Conservation (phyloP, 2,329 filamentous ascomycete genomes). For the Colletotrichum salicis region DNA sequence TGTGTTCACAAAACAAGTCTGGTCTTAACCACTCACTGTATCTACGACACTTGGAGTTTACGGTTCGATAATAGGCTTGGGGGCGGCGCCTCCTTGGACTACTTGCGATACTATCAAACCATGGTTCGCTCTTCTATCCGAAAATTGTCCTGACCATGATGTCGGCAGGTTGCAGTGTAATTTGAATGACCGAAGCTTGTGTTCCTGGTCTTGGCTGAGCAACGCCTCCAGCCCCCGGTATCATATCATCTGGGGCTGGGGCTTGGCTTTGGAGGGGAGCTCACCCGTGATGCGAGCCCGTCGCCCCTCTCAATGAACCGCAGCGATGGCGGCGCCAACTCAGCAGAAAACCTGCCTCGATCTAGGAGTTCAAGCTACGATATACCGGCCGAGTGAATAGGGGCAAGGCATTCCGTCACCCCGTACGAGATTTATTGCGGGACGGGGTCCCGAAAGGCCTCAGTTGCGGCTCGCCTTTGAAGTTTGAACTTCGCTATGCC, state of each 20-base stretch:
- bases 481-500: background rate
- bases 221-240: background rate
- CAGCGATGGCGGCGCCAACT: background rate
- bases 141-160: background rate
- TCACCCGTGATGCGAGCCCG: background rate
- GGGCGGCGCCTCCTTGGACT: slow-evolving; percentile 18
- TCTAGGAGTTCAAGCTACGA: slow-evolving; percentile 8
- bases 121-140: slow-evolving; percentile 5
- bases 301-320: slow-evolving; percentile 18
- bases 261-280: slow-evolving; percentile 7
- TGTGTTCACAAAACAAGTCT: slow-evolving; percentile 15
- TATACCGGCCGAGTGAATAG: background rate
- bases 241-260: background rate
- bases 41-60: slow-evolving; percentile 21
- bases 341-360: slow-evolving; percentile 1
- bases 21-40: slow-evolving; percentile 23
- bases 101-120: background rate
- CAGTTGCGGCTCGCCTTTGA: background rate
- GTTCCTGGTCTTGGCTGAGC: slow-evolving; percentile 22
- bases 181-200: slow-evolving; percentile 1
- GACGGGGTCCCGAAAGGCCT: slow-evolving; percentile 4
- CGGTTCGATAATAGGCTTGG: slow-evolving; percentile 5
- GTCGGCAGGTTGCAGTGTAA: background rate
- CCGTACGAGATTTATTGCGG: background rate
- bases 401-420: slow-evolving; percentile 16